Conservation (phyloP, 2,329 filamentous ascomycete species). For the Fusarium sp. region DNA sequence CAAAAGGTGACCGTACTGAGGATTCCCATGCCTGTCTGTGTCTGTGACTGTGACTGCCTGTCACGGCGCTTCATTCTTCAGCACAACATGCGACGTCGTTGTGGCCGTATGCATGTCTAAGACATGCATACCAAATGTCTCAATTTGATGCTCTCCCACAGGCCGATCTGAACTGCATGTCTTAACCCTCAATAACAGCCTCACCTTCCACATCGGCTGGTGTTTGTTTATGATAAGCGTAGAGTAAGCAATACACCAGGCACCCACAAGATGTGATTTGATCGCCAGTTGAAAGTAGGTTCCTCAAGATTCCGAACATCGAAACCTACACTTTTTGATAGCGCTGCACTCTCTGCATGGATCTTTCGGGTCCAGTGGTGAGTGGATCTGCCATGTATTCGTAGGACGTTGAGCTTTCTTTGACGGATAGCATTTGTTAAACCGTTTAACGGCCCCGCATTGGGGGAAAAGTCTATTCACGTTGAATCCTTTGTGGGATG, state of each 20-base stretch:
- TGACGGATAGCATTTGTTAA: conserved; percentile 10
- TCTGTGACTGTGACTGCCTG: conserved; percentile 19
- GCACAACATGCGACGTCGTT: conserved; percentile 45
- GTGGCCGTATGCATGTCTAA: conserved; percentile 51
- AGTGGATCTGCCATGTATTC: conserved; percentile 11
- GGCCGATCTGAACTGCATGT: conserved; percentile 51
- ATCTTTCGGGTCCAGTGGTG: conserved; percentile 12
- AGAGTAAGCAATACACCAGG: conserved; percentile 24
- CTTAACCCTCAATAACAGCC: conserved; percentile 38
- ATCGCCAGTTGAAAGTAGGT: not conserved
- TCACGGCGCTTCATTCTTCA: conserved; percentile 31
- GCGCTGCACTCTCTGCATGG: conserved; percentile 12
- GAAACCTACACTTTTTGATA: not conserved
- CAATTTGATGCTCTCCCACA: conserved; percentile 53
- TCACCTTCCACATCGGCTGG: conserved; percentile 18
- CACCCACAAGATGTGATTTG: not conserved
- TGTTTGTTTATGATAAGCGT: conserved; percentile 23
- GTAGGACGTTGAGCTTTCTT: not conserved
- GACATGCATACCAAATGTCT: conserved; percentile 56
- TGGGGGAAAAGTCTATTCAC: conserved; percentile 18
- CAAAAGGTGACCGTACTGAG: no score
- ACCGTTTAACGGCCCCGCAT: conserved; percentile 22
- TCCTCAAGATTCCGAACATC: not conserved
- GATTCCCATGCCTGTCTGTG: not conserved
- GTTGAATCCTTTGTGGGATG: conserved; percentile 28